Conservation (phyloP, 2,329 filamentous ascomycete genomes). For the Aspergillus fumigatus region DNA sequence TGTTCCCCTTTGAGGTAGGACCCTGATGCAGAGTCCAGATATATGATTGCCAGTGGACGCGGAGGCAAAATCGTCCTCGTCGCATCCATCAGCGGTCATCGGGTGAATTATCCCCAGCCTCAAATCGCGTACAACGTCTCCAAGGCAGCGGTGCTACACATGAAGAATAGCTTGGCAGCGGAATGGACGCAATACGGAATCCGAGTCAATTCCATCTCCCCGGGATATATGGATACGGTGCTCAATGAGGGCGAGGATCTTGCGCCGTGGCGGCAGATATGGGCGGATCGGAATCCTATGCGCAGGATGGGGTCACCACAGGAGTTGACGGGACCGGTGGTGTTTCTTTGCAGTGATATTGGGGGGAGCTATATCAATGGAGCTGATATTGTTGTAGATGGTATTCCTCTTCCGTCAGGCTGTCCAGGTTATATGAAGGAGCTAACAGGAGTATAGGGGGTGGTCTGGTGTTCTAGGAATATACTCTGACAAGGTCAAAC, state of each 20-base stretch:
- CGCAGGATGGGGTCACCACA: constrained; percentile 60
- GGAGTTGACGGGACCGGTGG: constrained; percentile 59
- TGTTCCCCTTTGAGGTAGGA: not conserved
- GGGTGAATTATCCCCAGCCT: constrained; percentile 67
- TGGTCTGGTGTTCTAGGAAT: not conserved
- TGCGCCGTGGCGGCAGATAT: constrained; percentile 49
- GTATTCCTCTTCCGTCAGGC: constrained; percentile 20
- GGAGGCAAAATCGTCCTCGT: constrained; percentile 63
- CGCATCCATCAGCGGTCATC: constrained; percentile 63
- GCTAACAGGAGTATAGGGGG: not conserved
- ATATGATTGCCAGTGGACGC: constrained; percentile 49
- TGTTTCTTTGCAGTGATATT: constrained; percentile 54
- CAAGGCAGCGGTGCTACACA: constrained; percentile 61
- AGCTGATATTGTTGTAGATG: constrained; percentile 62
- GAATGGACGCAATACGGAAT: constrained; percentile 71
- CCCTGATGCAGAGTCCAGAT: constrained; percentile 19
- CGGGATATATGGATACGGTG: constrained; percentile 73
- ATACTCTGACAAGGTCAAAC: not conserved
- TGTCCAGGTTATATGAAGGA: not conserved
- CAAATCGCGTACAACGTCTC: constrained; percentile 67
- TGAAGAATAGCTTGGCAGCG: constrained; percentile 62
- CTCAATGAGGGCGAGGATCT: constrained; percentile 63
- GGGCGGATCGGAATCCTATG: constrained; percentile 57
- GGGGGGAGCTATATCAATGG: constrained; percentile 67
- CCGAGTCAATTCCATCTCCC: constrained; percentile 64